These are phyloP conservation scores for Rutstroemia sp. DNA, from an alignment of 2,329 filamentous ascomycete species.

Conservation along the genomic window DNA sequence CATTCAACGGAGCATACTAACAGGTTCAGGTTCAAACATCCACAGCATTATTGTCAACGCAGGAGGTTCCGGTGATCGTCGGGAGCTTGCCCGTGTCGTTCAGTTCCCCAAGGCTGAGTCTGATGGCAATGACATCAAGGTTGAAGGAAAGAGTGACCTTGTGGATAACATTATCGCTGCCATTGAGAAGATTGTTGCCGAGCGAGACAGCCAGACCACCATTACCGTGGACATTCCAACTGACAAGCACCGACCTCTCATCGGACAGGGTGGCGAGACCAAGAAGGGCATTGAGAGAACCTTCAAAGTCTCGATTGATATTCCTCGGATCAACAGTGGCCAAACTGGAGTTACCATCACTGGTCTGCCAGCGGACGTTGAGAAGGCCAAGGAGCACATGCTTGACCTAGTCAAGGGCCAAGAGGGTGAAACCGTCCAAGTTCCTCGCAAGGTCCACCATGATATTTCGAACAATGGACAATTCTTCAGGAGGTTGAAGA, in stretches of 20 bases:
- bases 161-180: conserved; percentile 83
- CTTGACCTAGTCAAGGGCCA: conserved; percentile 71
- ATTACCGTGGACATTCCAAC: conserved; percentile 75
- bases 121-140: conserved; percentile 73
- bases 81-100: conserved; percentile 79
- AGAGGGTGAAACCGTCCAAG: conserved; percentile 77
- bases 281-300: conserved; percentile 79
- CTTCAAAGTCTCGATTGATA: conserved; percentile 81
- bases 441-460: conserved; percentile 80
- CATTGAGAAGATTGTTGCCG: conserved; percentile 73
- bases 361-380: conserved; percentile 70
- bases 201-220: conserved; percentile 76
- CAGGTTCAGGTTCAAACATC: conserved; percentile 63
- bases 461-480: conserved; percentile 79
- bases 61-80: conserved; percentile 80
- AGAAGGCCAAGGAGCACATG: conserved; percentile 83
- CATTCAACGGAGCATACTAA: not conserved
- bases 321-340: conserved; percentile 80
- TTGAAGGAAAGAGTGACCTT: conserved; percentile 76
- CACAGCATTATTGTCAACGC: conserved; percentile 80
- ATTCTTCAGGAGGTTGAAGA: conserved; percentile 85
- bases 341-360: conserved; percentile 81
- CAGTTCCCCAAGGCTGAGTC: conserved; percentile 89
- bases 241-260: conserved; percentile 84
- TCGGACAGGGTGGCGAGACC: conserved; percentile 84